Evolutionary conservation across 2,329 filamentous ascomycete genomes (phyloP).

Genomic region (Onygenales sp.): DNA sequence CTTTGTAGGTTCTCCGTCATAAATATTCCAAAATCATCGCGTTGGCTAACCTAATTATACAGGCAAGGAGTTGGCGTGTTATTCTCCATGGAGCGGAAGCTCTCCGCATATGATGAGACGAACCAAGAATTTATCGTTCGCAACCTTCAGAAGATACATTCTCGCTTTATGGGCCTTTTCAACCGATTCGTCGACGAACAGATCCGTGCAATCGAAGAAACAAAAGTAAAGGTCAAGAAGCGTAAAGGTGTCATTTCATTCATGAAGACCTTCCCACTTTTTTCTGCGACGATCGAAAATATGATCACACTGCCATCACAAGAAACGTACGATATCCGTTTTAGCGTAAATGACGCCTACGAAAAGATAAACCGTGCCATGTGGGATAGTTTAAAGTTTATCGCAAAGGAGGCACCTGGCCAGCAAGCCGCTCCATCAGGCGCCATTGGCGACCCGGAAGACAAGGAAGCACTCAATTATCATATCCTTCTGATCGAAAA

Average conservation of each 20-base stretch:
- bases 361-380: slow-evolving; percentile 82
- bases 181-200: slow-evolving; percentile 89
- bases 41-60: slow-evolving; percentile 12
- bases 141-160: slow-evolving; percentile 69
- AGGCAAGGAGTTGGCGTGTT: slow-evolving; percentile 86
- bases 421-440: slow-evolving; percentile 44
- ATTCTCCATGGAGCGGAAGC: slow-evolving; percentile 67
- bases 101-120: slow-evolving; percentile 71
- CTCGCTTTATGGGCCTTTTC: slow-evolving; percentile 65
- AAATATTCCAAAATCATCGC: slow-evolving; percentile 14
- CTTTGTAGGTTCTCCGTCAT: slow-evolving; percentile 53
- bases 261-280: slow-evolving; percentile 84
- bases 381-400: slow-evolving; percentile 95
- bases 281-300: slow-evolving; percentile 72
- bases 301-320: slow-evolving; percentile 55
- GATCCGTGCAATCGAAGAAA: slow-evolving; percentile 90
- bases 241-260: slow-evolving; percentile 93
- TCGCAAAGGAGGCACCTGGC: slow-evolving; percentile 61
- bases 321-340: slow-evolving; percentile 57
- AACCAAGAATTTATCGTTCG: slow-evolving; percentile 87
- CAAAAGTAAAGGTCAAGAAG: slow-evolving; percentile 98
- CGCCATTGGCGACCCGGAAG: slow-evolving; percentile 59
- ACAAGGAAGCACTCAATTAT: slow-evolving; percentile 95
- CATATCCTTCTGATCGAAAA: slow-evolving; percentile 97
- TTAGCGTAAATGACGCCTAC: slow-evolving; percentile 79